Percentiles rank a stretch among this genome's conserved stretches.
These are phyloP conservation scores for Paraglomus brasilianum DNA, from an alignment of 192 early-diverging fungal genomes.

Conservation along the genomic window DNA sequence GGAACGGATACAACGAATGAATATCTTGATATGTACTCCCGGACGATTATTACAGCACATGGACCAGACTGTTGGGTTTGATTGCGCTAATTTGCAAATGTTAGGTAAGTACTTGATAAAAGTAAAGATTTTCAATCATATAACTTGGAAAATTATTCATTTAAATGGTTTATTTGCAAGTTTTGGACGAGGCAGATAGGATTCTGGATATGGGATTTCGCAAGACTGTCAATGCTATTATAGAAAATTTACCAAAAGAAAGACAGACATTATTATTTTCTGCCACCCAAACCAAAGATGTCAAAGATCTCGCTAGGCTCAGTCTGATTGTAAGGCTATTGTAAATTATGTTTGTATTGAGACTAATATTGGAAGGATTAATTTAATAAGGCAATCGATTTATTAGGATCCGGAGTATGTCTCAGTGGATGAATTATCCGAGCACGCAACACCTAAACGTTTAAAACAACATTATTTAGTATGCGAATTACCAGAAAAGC, in stretches of 20 bases:
- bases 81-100: conserved; percentile 73
- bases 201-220: conserved; percentile 89
- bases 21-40: conserved; percentile 80
- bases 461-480: conserved; percentile 88
- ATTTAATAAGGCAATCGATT: conserved; percentile 1
- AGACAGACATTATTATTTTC: conserved; percentile 95
- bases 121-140: neutral
- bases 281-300: conserved; percentile 96
- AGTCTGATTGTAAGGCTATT: conserved; percentile 60
- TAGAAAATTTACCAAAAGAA: conserved; percentile 77
- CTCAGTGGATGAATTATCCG: conserved; percentile 84
- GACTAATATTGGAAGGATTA: neutral
- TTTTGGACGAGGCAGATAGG: conserved; percentile 83
- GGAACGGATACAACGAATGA: conserved; percentile 71
- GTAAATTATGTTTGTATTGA: neutral
- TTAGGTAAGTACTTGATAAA: conserved; percentile 50
- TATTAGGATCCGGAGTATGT: conserved; percentile 86
- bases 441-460: conserved; percentile 72
- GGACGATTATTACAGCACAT: conserved; percentile 86
- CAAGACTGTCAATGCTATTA: conserved; percentile 77
- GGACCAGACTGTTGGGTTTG: conserved; percentile 91
- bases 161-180: conserved; percentile 32
- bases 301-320: conserved; percentile 90
- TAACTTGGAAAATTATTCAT: conserved; percentile 1
- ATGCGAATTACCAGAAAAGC: conserved; percentile 79